A percentile compares a stretch with the other conserved stretches of the same genome.
Evolutionary conservation across 345 rosid species (phyloP).

Genomic region (Gossypium stocksii): DNA sequence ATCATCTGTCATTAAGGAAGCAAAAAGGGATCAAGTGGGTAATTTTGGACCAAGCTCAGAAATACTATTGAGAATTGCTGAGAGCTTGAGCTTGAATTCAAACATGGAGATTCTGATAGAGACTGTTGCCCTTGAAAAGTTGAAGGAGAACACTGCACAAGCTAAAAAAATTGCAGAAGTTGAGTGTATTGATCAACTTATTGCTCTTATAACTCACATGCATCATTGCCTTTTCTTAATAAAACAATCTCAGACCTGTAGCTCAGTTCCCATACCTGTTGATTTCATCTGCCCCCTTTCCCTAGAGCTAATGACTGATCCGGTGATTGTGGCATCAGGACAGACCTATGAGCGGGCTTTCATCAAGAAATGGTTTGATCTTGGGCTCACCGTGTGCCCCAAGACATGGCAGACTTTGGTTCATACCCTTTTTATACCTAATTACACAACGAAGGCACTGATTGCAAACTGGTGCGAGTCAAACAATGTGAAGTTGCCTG

Average conservation of each 20-base stretch:
- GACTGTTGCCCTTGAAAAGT: conserved; percentile 49
- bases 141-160: conserved; percentile 64
- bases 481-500: conserved; percentile 79
- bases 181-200: conserved; percentile 68
- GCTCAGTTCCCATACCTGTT: conserved; percentile 77
- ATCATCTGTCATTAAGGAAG: conserved; percentile 60
- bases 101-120: conserved; percentile 90
- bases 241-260: conserved; percentile 69
- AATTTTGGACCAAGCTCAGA: conserved; percentile 58
- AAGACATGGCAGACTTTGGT: conserved; percentile 77
- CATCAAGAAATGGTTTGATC: conserved; percentile 88
- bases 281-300: conserved; percentile 98
- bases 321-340: conserved; percentile 90
- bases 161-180: conserved; percentile 68
- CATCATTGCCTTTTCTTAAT: conserved; percentile 70
- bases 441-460: conserved; percentile 89
- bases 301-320: conserved; percentile 95
- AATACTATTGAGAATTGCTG: conserved; percentile 64
- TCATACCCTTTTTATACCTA: conserved; percentile 77
- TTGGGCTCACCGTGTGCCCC: conserved; percentile 90
- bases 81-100: conserved; percentile 65
- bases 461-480: conserved; percentile 93
- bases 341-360: conserved; percentile 89
- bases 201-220: conserved; percentile 64
- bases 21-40: conserved; percentile 54